phyloP scores from a whole-genome alignment of 2,329 filamentous ascomycete species.

The Annulohypoxylon truncatum region DNA sequence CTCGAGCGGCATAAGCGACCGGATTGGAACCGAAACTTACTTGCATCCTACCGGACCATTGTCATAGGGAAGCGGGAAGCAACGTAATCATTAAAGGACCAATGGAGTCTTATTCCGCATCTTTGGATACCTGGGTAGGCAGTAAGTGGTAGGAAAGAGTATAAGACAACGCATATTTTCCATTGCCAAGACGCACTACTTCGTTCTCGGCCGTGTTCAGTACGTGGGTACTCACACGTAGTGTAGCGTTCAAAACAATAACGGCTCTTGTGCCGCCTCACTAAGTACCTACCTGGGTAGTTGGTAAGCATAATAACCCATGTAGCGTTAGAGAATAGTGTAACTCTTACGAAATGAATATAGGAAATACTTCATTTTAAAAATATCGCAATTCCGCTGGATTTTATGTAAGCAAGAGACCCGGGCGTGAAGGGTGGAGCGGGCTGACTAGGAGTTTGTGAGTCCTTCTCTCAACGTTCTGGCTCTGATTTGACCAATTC shows the following conservation, averaged over 20 bases:
- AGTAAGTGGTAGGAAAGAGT: conserved; percentile 3
- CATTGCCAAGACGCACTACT: conserved; percentile 7
- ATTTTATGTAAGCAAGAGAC: background rate
- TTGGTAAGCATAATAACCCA: background rate
- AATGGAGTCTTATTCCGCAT: conserved; percentile 8
- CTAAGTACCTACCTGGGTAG: background rate
- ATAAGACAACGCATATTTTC: conserved; percentile 32
- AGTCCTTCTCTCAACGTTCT: conserved; percentile 19
- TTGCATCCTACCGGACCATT: background rate
- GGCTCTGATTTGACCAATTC: conserved; percentile 33
- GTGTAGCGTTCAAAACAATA: background rate
- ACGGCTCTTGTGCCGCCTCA: conserved; percentile 27
- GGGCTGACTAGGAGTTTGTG: conserved; percentile 8
- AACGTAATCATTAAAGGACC: background rate
- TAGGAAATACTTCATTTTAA: background rate
- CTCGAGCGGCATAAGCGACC: background rate
- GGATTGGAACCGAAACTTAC: background rate
- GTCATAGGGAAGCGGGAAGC: background rate
- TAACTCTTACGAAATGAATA: background rate
- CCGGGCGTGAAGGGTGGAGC: conserved; percentile 3
- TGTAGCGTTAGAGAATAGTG: background rate
- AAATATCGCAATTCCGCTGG: background rate
- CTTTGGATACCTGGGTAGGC: background rate
- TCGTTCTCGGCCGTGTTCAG: background rate
- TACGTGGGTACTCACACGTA: background rate